Evolutionary conservation across 1,139 yeast species (phyloP).

Genomic region (Sugiyamaella paludigena): DNA sequence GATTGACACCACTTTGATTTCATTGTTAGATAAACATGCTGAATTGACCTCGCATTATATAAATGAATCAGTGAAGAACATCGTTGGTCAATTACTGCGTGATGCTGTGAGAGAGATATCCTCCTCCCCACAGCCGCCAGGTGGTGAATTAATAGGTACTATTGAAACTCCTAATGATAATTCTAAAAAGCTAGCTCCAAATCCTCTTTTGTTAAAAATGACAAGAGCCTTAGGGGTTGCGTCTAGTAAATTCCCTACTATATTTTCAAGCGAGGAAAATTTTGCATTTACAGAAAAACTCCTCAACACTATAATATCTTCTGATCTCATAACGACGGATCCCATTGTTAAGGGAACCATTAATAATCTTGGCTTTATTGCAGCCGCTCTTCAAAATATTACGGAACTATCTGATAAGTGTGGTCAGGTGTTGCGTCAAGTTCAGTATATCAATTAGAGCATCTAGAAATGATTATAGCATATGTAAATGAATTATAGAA

Average conservation of each 20-base stretch:
- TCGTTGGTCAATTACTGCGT: too few relatives aligned
- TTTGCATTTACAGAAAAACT: slow-evolving; percentile 6
- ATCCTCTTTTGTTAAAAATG: slow-evolving; percentile 14
- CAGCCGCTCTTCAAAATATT: slow-evolving; percentile 15
- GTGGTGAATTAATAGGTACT: too few relatives aligned
- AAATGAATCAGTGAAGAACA: not conserved
- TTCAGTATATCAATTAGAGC: not conserved
- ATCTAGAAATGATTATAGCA: not conserved
- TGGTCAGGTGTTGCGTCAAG: not conserved
- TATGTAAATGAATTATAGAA: not conserved
- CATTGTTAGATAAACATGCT: slow-evolving; percentile 14
- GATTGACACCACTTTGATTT: slow-evolving; percentile 19
- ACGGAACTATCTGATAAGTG: slow-evolving; percentile 6
- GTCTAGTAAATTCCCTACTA: slow-evolving; percentile 7
- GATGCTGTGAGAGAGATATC: too few relatives aligned
- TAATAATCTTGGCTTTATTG: slow-evolving; percentile 19
- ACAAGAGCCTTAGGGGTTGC: slow-evolving; percentile 25
- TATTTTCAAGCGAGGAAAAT: not conserved
- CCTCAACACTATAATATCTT: slow-evolving; percentile 1
- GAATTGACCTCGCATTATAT: not conserved
- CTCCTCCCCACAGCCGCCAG: too few relatives aligned
- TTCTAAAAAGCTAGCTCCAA: too few relatives aligned
- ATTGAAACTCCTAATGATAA: not conserved
- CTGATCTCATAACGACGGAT: not conserved
- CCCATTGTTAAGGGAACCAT: slow-evolving; percentile 2